Percentiles rank a stretch among this genome's conserved stretches.
Evolutionary conservation across 495 filamentous ascomycete genomes (phyloP).

Genomic region (Hypoxylon cercidicola): DNA sequence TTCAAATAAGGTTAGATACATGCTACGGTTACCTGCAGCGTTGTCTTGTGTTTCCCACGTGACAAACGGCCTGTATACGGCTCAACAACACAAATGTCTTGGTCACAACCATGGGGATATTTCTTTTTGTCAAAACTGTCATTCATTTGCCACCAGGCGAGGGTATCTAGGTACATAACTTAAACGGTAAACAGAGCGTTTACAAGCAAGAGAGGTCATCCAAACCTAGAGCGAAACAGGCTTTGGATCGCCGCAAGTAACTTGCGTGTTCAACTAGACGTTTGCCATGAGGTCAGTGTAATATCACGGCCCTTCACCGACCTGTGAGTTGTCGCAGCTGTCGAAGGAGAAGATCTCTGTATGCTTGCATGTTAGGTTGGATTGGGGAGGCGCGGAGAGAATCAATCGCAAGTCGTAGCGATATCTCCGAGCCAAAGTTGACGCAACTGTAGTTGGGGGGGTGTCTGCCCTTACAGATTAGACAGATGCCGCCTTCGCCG

Average conservation of each 20-base stretch:
- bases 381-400: slow-evolving; percentile 27
- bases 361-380: slow-evolving; percentile 1
- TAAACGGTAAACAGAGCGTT: too few relatives aligned
- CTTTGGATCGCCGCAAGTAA: too few relatives aligned
- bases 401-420: slow-evolving; percentile 46
- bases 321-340: slow-evolving; percentile 25
- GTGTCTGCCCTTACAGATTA: slow-evolving; percentile 48
- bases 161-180: too few relatives aligned
- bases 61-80: slow-evolving; percentile 44
- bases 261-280: background rate
- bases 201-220: slow-evolving; percentile 6
- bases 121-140: background rate
- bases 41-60: slow-evolving; percentile 51
- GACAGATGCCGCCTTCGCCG: slow-evolving; percentile 36
- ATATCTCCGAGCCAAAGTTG: slow-evolving; percentile 45
- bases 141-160: too few relatives aligned
- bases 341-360: slow-evolving; percentile 9
- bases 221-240: too few relatives aligned
- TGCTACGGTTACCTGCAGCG: slow-evolving; percentile 46
- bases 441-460: slow-evolving; percentile 42
- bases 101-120: background rate
- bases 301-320: background rate
- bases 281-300: background rate
- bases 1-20: slow-evolving; percentile 48
- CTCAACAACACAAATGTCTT: slow-evolving; percentile 28